Conservation (phyloP, 805 yeast genomes). For the Spathaspora boniae region DNA sequence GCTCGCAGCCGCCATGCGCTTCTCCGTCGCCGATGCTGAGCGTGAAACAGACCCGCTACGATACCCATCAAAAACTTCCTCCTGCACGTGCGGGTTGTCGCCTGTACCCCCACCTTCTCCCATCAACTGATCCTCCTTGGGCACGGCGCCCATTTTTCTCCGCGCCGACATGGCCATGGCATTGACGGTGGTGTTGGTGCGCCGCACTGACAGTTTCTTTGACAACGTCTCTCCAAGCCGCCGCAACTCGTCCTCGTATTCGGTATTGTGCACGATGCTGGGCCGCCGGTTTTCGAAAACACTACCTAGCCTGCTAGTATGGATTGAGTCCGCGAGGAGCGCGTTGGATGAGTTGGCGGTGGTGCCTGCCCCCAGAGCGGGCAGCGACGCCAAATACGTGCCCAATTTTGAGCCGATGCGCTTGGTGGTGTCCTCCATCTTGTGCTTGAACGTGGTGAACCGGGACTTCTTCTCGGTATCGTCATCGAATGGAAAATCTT, state of each 20-base stretch:
- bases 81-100: conserved; percentile 17
- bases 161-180: neutral
- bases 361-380: too few species aligned
- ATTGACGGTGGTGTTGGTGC: conserved; percentile 13
- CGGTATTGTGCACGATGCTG: conserved; percentile 2
- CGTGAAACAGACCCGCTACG: conserved; percentile 6
- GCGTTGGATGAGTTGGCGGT: too few species aligned
- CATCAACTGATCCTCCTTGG: neutral
- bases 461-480: neutral
- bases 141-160: conserved; percentile 1
- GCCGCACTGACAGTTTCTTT: conserved; percentile 30
- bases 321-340: neutral
- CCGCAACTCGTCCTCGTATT: conserved; percentile 27
- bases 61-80: conserved; percentile 27
- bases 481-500: neutral
- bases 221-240: conserved; percentile 36
- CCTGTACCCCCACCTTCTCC: conserved; percentile 6
- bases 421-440: neutral
- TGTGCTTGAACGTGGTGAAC: neutral
- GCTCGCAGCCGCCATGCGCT: neutral
- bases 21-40: neutral
- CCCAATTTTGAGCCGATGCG: conserved; percentile 1
- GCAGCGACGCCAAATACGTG: neutral
- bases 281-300: conserved; percentile 1
- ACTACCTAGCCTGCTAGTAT: neutral